These are phyloP conservation scores for Hordeum vulgare DNA, from an alignment of 176 grass and related monocot species.

Conservation along the genomic window MorexV3_pseudomolecules_assembly NC_058522.1:560070553-560071052, in stretches of 20 bases:
- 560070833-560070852: background rate
- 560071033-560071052: background rate
- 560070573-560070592: background rate
- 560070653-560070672: background rate
- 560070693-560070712: slow-evolving; percentile 30
- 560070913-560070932: slow-evolving; percentile 97
- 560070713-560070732: slow-evolving; percentile 93
- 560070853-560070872: background rate
- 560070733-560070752: slow-evolving; percentile 99
- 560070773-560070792: slow-evolving; percentile 94
- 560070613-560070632: background rate
- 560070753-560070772: slow-evolving; percentile 92
- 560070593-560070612: background rate
- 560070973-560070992: slow-evolving; percentile 87
- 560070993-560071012: slow-evolving; percentile 83
- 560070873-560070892: background rate
- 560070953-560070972: slow-evolving; percentile 90
- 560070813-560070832: background rate
- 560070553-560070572: background rate
- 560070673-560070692: too few species aligned
- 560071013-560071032: background rate
- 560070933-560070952: slow-evolving; percentile 99
- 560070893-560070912: slow-evolving; percentile 17
- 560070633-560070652: background rate
- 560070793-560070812: background rate